These are phyloP conservation scores for Ilex paraguariensis DNA, from an alignment of 305 asterid genomes.

Conservation along the genomic window DNA sequence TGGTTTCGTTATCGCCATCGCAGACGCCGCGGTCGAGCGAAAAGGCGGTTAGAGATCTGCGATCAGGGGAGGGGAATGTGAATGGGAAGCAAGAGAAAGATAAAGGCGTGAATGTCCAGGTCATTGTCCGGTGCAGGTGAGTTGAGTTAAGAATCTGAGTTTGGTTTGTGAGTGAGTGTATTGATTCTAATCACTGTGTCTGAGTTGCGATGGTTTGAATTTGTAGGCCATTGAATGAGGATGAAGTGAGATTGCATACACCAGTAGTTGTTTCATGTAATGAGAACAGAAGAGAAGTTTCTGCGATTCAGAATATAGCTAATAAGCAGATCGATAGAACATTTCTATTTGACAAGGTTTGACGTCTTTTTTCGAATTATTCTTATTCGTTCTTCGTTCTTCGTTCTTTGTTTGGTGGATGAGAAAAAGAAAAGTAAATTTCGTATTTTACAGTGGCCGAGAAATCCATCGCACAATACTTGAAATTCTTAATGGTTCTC, in stretches of 20 bases:
- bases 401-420: neutral
- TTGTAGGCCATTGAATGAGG: constrained; percentile 90
- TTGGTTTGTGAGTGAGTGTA: too few relatives aligned
- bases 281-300: constrained; percentile 82
- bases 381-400: neutral
- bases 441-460: neutral
- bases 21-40: constrained; percentile 87
- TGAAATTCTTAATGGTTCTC: neutral
- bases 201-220: neutral
- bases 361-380: constrained; percentile 2
- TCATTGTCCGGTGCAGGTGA: constrained; percentile 91
- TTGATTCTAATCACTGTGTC: too few relatives aligned
- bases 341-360: constrained; percentile 91
- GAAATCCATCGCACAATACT: neutral
- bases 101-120: constrained; percentile 96
- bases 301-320: constrained; percentile 89
- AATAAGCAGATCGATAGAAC: constrained; percentile 98
- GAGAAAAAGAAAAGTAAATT: constrained; percentile 2
- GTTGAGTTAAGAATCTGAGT: neutral
- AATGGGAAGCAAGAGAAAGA: constrained; percentile 83
- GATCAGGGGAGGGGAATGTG: constrained; percentile 58
- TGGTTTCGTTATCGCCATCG: constrained; percentile 73
- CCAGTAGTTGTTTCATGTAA: constrained; percentile 85
- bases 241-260: constrained; percentile 68
- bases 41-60: constrained; percentile 47